Evolutionary conservation across 768 basidiomycete species (phyloP), one percentile per base, ranked within the genome.

Genomic region (Mycena chlorophos): DNA sequence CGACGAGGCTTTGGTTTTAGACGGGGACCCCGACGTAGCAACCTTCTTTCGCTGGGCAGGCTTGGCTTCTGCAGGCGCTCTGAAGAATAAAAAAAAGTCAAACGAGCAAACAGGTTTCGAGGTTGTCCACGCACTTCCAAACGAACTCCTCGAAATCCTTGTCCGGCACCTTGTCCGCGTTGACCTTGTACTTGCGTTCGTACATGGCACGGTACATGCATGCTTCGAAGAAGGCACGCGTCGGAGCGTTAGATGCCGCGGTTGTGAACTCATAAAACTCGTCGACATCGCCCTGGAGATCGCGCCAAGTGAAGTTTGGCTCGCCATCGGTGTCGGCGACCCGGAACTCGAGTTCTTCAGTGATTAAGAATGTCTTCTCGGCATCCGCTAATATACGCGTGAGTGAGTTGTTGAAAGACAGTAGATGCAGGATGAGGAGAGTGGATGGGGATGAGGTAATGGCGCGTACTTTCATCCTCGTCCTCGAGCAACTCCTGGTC

Each of bases 371-470:
- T 1, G 88, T 86, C 55, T 91, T 83, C 68, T 99, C 97, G 68
- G 95, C 95, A 65, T 96, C 92, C 56, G 93, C 95, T 98, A 66
- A n/a, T n/a, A n/a, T n/a, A n/a, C n/a, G n/a, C n/a, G n/a, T n/a
- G n/a, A n/a, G n/a, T n/a, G n/a, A n/a, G n/a, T n/a, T n/a, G n/a
- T n/a, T n/a, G n/a, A n/a, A n/a, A n/a, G n/a, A n/a, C n/a, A n/a
- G n/a, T n/a, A n/a, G n/a, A n/a, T n/a, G n/a, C n/a, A n/a, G n/a
- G n/a, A n/a, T n/a, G n/a, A n/a, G n/a, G n/a, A n/a, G n/a, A n/a
- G n/a, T n/a, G n/a, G n/a, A n/a, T n/a, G 26, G 14, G 17, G 20
- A 20, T 56, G 42, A 45, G 23, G 8, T 17, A 47, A 58, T n/a
- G 48, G 27, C 22, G 73, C 84, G 63, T 60, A 88, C 89, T 89